phyloP scores from a whole-genome alignment of 164 flowering plant species.

The Chloranthus sessilifolius region DNA sequence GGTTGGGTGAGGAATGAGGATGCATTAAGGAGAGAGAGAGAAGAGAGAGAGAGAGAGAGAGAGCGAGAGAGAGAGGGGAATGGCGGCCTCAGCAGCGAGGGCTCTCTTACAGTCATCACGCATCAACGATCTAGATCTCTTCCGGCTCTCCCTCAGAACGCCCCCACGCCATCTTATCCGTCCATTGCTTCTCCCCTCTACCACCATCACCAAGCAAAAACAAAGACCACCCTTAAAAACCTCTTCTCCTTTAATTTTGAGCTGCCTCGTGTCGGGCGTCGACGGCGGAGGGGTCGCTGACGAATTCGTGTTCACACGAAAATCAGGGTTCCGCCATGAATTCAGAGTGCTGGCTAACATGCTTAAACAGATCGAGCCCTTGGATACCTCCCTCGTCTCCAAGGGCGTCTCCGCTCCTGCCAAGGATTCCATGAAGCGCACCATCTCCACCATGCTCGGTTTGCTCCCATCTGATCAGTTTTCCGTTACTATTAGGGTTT shows the following conservation, averaged over 20 bases:
- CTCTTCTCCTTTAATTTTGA: conserved; percentile 15
- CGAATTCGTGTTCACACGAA: conserved; percentile 62
- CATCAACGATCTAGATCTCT: conserved; percentile 8
- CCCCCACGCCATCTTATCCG: conserved; percentile 4
- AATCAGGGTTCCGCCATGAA: conserved; percentile 48
- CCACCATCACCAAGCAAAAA: neutral
- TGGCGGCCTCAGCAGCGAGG: conserved; percentile 19
- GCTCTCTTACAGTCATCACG: conserved; percentile 16
- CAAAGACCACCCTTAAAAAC: neutral
- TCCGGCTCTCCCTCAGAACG: conserved; percentile 13
- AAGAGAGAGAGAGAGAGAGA: neutral
- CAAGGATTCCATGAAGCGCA: conserved; percentile 88
- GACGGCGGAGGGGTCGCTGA: conserved; percentile 73
- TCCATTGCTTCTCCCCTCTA: neutral
- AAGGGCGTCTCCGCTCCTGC: conserved; percentile 69
- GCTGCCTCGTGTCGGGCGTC: conserved; percentile 50
- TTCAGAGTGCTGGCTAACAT: conserved; percentile 71
- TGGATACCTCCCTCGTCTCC: conserved; percentile 63
- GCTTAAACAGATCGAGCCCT: conserved; percentile 62
- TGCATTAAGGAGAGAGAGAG: neutral
- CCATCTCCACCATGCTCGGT: conserved; percentile 82
- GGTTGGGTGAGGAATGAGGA: neutral
- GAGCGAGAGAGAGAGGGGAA: neutral
- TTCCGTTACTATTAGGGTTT: conserved; percentile 53
- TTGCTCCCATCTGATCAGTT: conserved; percentile 85